Evolutionary conservation across 2,329 filamentous ascomycete genomes (phyloP).

Genomic region (Fusarium incarnatum): DNA sequence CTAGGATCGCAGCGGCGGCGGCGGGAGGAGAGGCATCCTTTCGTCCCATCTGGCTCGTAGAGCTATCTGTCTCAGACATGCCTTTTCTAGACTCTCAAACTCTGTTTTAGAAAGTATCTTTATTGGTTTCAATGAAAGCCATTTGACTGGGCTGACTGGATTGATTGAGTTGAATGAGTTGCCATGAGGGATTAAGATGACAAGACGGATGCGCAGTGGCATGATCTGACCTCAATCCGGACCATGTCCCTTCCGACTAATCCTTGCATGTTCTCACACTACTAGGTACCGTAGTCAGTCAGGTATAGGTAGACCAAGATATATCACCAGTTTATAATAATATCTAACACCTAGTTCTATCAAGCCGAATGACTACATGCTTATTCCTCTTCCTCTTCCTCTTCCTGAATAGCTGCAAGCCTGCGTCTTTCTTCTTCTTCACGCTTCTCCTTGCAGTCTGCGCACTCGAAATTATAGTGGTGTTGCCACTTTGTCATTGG

Average conservation of each 20-base stretch:
- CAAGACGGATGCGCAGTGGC: neutral
- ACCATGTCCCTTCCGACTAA: neutral
- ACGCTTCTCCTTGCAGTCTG: neutral
- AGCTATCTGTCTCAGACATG: neutral
- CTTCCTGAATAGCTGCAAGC: neutral
- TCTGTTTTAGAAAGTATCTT: too few relatives aligned
- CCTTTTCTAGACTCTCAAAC: too few relatives aligned
- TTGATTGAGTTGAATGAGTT: neutral
- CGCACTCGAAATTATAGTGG: neutral
- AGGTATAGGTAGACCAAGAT: neutral
- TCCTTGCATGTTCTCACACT: neutral
- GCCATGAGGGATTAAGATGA: neutral
- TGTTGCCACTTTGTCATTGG: neutral
- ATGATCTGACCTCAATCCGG: neutral
- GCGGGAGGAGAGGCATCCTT: neutral
- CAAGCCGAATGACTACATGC: neutral
- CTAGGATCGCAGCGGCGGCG: conserved; percentile 15
- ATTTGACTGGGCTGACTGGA: too few relatives aligned
- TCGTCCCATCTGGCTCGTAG: neutral
- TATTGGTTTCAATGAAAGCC: too few relatives aligned
- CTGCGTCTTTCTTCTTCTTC: neutral
- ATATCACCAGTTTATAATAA: too few relatives aligned
- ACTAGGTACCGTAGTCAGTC: too few relatives aligned
- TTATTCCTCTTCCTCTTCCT: neutral
- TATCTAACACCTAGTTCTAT: too few relatives aligned